A percentile compares a stretch with the other conserved stretches of the same genome.
These are phyloP conservation scores for Circinella umbellata DNA, from an alignment of 371 early-diverging fungal species.

Conservation along the genomic window DNA sequence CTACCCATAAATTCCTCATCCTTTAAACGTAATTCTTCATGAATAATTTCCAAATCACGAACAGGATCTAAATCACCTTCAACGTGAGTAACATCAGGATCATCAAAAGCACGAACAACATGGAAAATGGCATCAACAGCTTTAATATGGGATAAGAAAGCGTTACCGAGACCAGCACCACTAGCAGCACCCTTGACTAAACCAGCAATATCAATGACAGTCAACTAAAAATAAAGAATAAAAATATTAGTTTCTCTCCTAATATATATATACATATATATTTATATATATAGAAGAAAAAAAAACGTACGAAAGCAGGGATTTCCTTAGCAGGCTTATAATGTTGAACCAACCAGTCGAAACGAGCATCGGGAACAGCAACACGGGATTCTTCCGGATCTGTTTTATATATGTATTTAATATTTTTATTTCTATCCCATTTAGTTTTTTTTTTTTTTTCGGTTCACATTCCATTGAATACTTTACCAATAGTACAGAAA, in stretches of 20 bases:
- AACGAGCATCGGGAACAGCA: constrained; percentile 92
- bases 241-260: not conserved
- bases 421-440: not conserved
- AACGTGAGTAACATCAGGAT: constrained; percentile 94
- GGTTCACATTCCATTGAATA: not conserved
- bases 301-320: constrained; percentile 66
- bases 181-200: constrained; percentile 94
- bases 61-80: constrained; percentile 96
- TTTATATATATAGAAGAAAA: not conserved
- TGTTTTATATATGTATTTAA: constrained; percentile 23
- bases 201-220: constrained; percentile 99
- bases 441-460: too few species aligned
- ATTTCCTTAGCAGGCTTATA: constrained; percentile 73
- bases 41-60: constrained; percentile 96
- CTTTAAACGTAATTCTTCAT: constrained; percentile 95
- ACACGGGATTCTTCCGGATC: constrained; percentile 96
- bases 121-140: constrained; percentile 99
- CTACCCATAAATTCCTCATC: constrained; percentile 90
- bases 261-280: too few species aligned
- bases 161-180: constrained; percentile 97
- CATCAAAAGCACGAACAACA: constrained; percentile 91
- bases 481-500: constrained; percentile 78
- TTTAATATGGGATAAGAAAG: constrained; percentile 96
- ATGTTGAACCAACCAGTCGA: constrained; percentile 83
- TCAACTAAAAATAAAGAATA: constrained; percentile 56